Evolutionary conservation across 2,329 filamentous ascomycete genomes (phyloP).

Genomic region (Cercospora citrullina): DNA sequence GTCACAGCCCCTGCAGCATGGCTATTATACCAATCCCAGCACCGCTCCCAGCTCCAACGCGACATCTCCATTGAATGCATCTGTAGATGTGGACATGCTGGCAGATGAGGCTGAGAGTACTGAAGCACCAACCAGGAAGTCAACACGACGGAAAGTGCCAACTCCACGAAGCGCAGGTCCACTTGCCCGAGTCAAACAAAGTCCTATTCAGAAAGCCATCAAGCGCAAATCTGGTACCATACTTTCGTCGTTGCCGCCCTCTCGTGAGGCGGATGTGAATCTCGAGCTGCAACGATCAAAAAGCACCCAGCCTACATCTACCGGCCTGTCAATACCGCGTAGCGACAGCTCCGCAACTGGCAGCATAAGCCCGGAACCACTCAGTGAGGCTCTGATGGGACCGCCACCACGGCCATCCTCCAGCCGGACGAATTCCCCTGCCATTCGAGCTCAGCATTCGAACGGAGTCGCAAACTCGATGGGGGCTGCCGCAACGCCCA

Average conservation of each 20-base stretch:
- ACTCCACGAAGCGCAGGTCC: constrained; percentile 51
- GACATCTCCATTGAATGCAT: constrained; percentile 48
- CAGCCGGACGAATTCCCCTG: constrained; percentile 66
- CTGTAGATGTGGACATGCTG: constrained; percentile 46
- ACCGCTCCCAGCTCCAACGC: constrained; percentile 54
- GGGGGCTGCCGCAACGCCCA: constrained; percentile 37
- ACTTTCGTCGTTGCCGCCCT: constrained; percentile 46
- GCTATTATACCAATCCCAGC: constrained; percentile 54
- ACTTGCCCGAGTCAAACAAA: constrained; percentile 61
- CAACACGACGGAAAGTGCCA: constrained; percentile 49
- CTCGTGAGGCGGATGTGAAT: constrained; percentile 48
- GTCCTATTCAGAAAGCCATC: constrained; percentile 69
- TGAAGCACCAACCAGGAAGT: constrained; percentile 47
- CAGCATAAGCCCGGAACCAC: constrained; percentile 53
- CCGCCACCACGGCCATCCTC: constrained; percentile 60
- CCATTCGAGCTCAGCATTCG: constrained; percentile 58
- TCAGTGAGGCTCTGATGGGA: constrained; percentile 52
- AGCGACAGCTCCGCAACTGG: constrained; percentile 47
- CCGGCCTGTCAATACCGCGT: constrained; percentile 27
- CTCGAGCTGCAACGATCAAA: constrained; percentile 40
- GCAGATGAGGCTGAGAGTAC: constrained; percentile 37
- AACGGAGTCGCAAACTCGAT: constrained; percentile 7
- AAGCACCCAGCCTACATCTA: constrained; percentile 31
- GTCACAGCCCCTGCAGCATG: constrained; percentile 38
- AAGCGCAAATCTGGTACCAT: constrained; percentile 49